Percentiles rank a stretch among this genome's conserved stretches.
Conservation (phyloP, 371 early-diverging fungal genomes). For the Vairimorpha ceranae region DNA sequence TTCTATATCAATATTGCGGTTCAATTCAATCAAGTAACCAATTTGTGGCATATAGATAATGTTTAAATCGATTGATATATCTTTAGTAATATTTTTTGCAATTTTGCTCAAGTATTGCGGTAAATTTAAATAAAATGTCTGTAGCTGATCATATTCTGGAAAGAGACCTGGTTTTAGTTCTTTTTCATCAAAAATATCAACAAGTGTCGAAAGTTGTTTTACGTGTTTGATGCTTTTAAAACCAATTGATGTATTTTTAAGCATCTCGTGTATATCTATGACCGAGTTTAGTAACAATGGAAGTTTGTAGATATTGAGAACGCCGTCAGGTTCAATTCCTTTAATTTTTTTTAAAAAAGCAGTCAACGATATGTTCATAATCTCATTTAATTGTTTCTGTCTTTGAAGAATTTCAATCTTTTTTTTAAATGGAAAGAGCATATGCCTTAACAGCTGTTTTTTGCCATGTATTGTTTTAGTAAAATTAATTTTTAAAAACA, state of each 20-base stretch:
- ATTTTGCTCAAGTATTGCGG: slow-evolving; percentile 21
- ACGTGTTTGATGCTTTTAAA: neutral
- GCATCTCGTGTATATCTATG: neutral
- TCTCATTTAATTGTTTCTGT: neutral
- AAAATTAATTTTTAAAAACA: neutral
- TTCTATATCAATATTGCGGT: neutral
- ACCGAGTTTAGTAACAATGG: neutral
- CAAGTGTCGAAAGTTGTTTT: neutral
- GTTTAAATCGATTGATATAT: neutral
- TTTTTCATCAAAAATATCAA: slow-evolving; percentile 1
- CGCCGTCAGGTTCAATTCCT: neutral
- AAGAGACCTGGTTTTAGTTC: neutral
- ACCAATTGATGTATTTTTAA: neutral
- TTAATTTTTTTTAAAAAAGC: neutral
- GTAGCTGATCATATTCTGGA: slow-evolving; percentile 6
- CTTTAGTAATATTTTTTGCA: slow-evolving; percentile 15
- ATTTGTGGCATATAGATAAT: slow-evolving; percentile 47
- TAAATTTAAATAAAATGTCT: slow-evolving; percentile 12
- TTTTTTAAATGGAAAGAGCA: neutral
- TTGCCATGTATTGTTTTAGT: neutral
- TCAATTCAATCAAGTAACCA: slow-evolving; percentile 39
- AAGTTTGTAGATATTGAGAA: neutral
- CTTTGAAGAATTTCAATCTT: neutral
- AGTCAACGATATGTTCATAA: neutral
- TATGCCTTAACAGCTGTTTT: neutral